These are phyloP conservation scores for Cylindrodendrum hubeiense DNA, from an alignment of 2,329 filamentous ascomycete species.

Conservation along the genomic window DNA sequence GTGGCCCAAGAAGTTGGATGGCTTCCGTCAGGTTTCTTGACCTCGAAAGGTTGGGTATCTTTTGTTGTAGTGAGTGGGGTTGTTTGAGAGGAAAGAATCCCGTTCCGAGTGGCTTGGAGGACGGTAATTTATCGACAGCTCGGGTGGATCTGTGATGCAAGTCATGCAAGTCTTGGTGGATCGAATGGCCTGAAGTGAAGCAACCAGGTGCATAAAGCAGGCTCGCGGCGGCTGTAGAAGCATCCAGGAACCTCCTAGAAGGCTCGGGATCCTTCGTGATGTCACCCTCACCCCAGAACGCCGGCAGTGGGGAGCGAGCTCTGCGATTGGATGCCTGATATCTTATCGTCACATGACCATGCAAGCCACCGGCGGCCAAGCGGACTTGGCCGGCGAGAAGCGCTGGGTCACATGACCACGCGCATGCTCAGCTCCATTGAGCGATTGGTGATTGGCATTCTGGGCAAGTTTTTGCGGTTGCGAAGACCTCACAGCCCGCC, in stretches of 20 bases:
- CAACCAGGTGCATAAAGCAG: conserved; percentile 40
- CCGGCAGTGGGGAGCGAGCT: conserved; percentile 35
- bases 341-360: conserved; percentile 46
- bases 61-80: conserved; percentile 27
- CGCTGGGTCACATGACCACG: conserved; percentile 41
- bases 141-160: conserved; percentile 37
- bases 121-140: conserved; percentile 42
- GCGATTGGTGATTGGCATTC: conserved; percentile 27
- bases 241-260: conserved; percentile 49
- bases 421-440: conserved; percentile 33
- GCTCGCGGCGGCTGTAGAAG: conserved; percentile 45
- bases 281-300: conserved; percentile 44
- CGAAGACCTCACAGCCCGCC: conserved; percentile 31
- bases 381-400: conserved; percentile 9
- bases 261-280: conserved; percentile 48
- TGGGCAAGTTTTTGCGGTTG: conserved; percentile 36
- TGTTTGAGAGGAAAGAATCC: conserved; percentile 26
- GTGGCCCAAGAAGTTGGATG: conserved; percentile 26
- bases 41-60: conserved; percentile 41
- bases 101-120: conserved; percentile 14
- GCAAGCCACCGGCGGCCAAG: conserved; percentile 10
- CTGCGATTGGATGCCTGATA: conserved; percentile 35
- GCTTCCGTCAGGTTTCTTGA: conserved; percentile 37
- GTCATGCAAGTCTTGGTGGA: conserved; percentile 32
- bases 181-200: conserved; percentile 34